Evolutionary conservation across 345 rosid species (phyloP).

Genomic region (Linum trigynum): DNA sequence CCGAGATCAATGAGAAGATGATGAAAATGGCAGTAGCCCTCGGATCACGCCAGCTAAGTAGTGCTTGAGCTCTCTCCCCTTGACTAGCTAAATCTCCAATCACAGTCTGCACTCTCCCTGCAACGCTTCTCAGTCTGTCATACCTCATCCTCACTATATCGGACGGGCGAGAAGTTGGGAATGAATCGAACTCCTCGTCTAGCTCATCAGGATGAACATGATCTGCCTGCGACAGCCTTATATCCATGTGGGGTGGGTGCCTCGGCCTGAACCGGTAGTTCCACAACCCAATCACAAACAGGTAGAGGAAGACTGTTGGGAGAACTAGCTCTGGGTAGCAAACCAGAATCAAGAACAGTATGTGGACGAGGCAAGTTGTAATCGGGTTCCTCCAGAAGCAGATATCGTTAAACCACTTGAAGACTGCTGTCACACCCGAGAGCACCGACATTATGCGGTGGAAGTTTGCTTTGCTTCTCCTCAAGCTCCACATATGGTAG

Average conservation of each 20-base stretch:
- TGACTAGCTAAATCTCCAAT: conserved; percentile 73
- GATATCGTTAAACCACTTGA: conserved; percentile 29
- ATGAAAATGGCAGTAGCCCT: conserved; percentile 59
- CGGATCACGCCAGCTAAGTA: conserved; percentile 63
- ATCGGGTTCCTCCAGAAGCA: conserved; percentile 51
- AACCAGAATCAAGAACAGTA: conserved; percentile 34
- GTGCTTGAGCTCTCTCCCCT: conserved; percentile 55
- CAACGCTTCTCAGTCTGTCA: conserved; percentile 56
- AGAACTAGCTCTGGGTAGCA: conserved; percentile 43
- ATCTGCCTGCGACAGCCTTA: conserved; percentile 49
- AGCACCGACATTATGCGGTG: conserved; percentile 47
- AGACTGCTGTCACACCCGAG: conserved; percentile 32
- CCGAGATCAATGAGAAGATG: conserved; percentile 34
- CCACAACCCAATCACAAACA: conserved; percentile 49
- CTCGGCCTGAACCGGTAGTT: conserved; percentile 43
- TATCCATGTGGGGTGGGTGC: conserved; percentile 64
- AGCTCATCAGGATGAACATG: conserved; percentile 45
- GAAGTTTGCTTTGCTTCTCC: conserved; percentile 73
- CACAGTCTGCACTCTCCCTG: conserved; percentile 62
- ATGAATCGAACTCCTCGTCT: conserved; percentile 64
- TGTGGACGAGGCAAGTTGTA: conserved; percentile 38
- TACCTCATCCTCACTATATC: conserved; percentile 57
- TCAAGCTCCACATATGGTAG: conserved; percentile 77
- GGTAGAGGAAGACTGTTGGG: conserved; percentile 32
- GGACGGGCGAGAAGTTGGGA: conserved; percentile 44